These are phyloP conservation scores for Exserohilum turcica DNA, from an alignment of 2,329 filamentous ascomycete species.

Conservation along the genomic window DNA sequence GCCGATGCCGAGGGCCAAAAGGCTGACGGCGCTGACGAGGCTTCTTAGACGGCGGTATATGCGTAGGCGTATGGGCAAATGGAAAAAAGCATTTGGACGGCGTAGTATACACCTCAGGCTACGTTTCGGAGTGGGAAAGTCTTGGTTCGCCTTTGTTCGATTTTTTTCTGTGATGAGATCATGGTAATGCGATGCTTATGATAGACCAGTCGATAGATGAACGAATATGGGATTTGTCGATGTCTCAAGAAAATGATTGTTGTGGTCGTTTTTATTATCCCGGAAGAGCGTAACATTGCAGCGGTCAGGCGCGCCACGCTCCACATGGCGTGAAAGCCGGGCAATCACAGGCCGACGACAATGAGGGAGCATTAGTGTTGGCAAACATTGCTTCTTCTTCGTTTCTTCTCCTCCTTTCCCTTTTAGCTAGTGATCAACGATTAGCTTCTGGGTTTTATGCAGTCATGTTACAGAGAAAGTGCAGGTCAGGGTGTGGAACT, in stretches of 20 bases:
- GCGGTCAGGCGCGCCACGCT: background rate
- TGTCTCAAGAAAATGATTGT: no score
- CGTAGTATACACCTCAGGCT: conserved; percentile 10
- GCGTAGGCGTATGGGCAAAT: conserved; percentile 12
- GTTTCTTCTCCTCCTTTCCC: background rate
- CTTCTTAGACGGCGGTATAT: conserved; percentile 23
- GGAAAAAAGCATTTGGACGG: conserved; percentile 29
- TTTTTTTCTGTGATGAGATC: conserved; percentile 20
- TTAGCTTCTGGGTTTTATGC: background rate
- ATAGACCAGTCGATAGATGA: conserved; percentile 37
- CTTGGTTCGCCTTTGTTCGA: conserved; percentile 7
- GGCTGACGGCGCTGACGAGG: conserved; percentile 49
- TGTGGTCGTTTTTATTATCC: no score
- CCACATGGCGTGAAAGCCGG: background rate
- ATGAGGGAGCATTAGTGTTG: background rate
- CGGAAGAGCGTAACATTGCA: background rate
- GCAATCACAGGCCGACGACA: background rate
- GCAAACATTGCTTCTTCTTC: background rate
- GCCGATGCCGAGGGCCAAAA: conserved; percentile 59
- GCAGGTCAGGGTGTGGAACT: conserved; percentile 8
- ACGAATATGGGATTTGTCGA: conserved; percentile 17
- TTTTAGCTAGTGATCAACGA: background rate
- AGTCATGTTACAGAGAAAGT: conserved; percentile 9
- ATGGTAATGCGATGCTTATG: conserved; percentile 38
- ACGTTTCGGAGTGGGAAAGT: conserved; percentile 14